Conservation (phyloP, 2,329 filamentous ascomycete genomes). For the Talaromyces sp. region DNA sequence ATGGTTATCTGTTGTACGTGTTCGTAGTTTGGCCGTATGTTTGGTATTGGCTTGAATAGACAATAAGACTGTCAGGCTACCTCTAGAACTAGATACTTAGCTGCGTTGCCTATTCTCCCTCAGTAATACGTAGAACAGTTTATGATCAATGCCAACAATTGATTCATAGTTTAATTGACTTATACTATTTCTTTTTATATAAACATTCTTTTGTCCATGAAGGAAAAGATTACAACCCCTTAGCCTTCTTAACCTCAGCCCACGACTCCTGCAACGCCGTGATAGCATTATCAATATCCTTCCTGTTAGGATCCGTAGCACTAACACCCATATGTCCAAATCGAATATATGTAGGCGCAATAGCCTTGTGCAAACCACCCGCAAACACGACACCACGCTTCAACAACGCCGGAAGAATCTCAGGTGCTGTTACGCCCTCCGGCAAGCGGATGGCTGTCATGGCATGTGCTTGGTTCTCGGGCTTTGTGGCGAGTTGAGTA, state of each 20-base stretch:
- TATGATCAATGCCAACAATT: neutral
- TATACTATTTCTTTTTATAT: neutral
- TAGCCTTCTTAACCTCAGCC: conserved; percentile 67
- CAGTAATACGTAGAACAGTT: no score
- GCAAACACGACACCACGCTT: conserved; percentile 92
- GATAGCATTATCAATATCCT: conserved; percentile 82
- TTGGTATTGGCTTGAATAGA: neutral
- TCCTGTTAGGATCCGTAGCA: conserved; percentile 73
- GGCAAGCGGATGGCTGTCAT: conserved; percentile 98
- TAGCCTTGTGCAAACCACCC: conserved; percentile 93
- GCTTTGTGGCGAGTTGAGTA: conserved; percentile 79
- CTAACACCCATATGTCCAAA: conserved; percentile 98
- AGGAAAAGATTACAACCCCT: conserved; percentile 35
- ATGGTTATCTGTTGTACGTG: neutral
- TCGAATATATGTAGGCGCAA: conserved; percentile 87
- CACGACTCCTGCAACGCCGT: conserved; percentile 73
- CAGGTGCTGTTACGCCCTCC: conserved; percentile 73
- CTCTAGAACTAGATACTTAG: neutral
- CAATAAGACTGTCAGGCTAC: neutral
- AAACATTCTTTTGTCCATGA: neutral
- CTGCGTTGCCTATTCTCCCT: no score
- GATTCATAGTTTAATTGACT: neutral
- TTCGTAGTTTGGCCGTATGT: neutral
- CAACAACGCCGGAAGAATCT: conserved; percentile 79
- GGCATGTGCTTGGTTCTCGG: conserved; percentile 88